Conservation (phyloP, 2,329 filamentous ascomycete genomes). For the Fusarium sp. region DNA sequence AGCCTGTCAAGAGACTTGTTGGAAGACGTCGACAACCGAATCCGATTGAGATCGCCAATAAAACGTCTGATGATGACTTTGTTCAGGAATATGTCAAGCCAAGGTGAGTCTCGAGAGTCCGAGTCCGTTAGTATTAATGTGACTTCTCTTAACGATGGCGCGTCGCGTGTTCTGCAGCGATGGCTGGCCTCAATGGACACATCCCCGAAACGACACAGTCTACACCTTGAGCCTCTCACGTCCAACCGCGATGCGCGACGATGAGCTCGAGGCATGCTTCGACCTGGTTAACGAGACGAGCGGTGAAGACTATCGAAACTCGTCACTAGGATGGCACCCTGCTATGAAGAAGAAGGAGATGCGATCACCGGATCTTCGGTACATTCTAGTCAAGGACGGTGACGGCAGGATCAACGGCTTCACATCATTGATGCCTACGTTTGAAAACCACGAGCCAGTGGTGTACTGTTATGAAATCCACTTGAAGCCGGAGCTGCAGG, state of each 20-base stretch:
- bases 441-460: constrained; percentile 74
- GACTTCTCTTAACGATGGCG: background rate
- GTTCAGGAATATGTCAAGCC: constrained; percentile 60
- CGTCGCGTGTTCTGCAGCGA: constrained; percentile 23
- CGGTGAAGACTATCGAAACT: constrained; percentile 71
- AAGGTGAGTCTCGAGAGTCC: constrained; percentile 51
- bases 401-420: constrained; percentile 62
- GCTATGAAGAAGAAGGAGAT: constrained; percentile 75
- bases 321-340: constrained; percentile 73
- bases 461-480: constrained; percentile 87
- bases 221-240: constrained; percentile 61
- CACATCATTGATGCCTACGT: constrained; percentile 78
- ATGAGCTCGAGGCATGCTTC: constrained; percentile 67
- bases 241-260: constrained; percentile 53
- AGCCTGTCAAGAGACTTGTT: constrained; percentile 20
- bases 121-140: background rate
- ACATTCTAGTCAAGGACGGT: constrained; percentile 68
- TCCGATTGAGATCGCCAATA: constrained; percentile 63
- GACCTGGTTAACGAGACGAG: constrained; percentile 73
- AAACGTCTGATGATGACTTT: constrained; percentile 62
- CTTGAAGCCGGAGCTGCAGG: constrained; percentile 66
- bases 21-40: constrained; percentile 37
- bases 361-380: constrained; percentile 74
- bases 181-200: constrained; percentile 60
- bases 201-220: constrained; percentile 57